Base-by-base conservation (phyloP, 1,139 yeast species). In the Zygosaccharomyces pseudobailii region DNA sequence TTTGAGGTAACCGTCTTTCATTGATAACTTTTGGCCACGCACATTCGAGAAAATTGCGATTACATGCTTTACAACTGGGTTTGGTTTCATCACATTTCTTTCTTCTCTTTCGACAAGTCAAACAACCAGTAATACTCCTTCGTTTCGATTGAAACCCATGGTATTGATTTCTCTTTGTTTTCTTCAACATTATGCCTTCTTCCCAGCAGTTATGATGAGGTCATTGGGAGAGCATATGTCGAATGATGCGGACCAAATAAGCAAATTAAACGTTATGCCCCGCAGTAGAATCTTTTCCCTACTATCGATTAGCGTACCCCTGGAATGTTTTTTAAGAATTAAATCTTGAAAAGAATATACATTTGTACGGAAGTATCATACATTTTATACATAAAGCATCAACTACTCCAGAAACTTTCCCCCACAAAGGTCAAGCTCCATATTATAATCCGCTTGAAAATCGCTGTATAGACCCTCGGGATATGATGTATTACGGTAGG, bases 401-500 rank as follows among this genome's bases (percentile, higher is more conserved):
- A 13, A 13, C 42, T 43, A 49, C 21, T 47, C 32, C 30, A 49
- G 25, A 39, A 53, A 51, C 7, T 47, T 49, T 10, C 50, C 48
- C 9, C 47, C 45, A 7, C 54, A 43, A 3, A 53, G 43, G 23
- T 53, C 48, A 23, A 66, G 58, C 58, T 76, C 80, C 52, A 66
- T 66, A 46, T 72, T 72, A 43, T 68, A 69, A 53, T 80, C 85
- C 2, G 85, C 82, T 68, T 83, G 88, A 63, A 84, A 82, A 61
- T 83, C 89, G 42, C 80, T 73, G 66, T 81, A 84, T 54, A 84
- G 68, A 5, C 82, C 74, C 55, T 80, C 89, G 4, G 85, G 79
- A 61, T 82, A 87, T 20, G 78, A 80, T 24, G 75, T 71, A 55
- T 78, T 72, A 53, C 75, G 72, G 56, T 72, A 78, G 20, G 89